phyloP scores from a whole-genome alignment of 345 rosid genomes.

The Eucalyptus coolabah region DNA sequence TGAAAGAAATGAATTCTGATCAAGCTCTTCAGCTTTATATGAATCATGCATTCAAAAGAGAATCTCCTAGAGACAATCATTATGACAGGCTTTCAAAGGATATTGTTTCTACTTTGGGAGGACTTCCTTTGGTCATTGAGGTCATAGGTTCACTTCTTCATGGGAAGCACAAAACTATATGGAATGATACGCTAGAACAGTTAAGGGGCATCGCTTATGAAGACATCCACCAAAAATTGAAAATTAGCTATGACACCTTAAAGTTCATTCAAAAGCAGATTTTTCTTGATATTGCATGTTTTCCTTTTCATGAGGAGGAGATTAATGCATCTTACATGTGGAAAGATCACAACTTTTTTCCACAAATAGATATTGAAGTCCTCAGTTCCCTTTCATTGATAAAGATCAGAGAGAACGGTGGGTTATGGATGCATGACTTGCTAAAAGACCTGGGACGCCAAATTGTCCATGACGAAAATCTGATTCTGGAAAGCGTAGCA shows the following conservation, averaged over 20 bases:
- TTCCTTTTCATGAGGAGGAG: background rate
- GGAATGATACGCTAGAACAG: background rate
- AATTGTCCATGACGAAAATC: too few relatives aligned
- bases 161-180: background rate
- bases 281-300: background rate
- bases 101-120: background rate
- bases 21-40: background rate
- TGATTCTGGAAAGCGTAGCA: too few relatives aligned
- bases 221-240: fast-evolving
- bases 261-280: background rate
- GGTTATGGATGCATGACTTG: too few relatives aligned
- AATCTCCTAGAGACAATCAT: background rate
- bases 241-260: background rate
- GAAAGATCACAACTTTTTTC: too few relatives aligned
- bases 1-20: background rate
- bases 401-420: too few relatives aligned
- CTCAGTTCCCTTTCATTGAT: too few relatives aligned
- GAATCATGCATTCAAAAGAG: background rate
- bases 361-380: too few relatives aligned
- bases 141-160: background rate
- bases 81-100: background rate
- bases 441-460: too few relatives aligned
- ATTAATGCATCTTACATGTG: background rate
- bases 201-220: background rate
- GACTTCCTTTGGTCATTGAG: background rate